Evolutionary conservation across 2,329 filamentous ascomycete species (phyloP), one percentile per base, ranked within the genome.

Genomic region (Botrytis medusae): DNA sequence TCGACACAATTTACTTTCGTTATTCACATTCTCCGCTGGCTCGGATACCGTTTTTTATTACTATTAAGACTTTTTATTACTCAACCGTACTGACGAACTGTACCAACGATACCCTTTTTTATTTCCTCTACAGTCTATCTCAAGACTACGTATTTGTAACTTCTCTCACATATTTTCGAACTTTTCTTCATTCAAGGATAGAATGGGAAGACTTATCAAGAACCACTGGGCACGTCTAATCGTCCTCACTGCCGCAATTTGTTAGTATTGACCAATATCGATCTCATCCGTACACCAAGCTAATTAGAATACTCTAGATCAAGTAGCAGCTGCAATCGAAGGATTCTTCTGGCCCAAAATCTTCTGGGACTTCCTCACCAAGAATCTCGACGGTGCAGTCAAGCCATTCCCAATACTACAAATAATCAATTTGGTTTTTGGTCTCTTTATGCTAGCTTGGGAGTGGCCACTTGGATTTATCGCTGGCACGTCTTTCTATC

Each of bases 261-360:
- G 84, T 86, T 83, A 48, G 85, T 78, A 64, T 68, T 69, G 74
- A 73, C 60, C 14, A n/a, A 20, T 22, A 4, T n/a, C 18, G 2
- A 32, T 74, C 60, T 59, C 18, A 59, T 29, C 29, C 51, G 44
- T 22, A 44, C 69, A 72, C 62, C 70, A 72, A 54, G 72, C 69
- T 75, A 71, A 74, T 29, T 63, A 3, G 61, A 51, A 68, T 42
- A 59, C n/a, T 46, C 14, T 80, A 97, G 94, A 97, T 83, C 96
- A 99, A 88, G 83, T 98, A 76, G 90, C 87, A 74, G 94, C 94
- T 74, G 91, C 92, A 25, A 84, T 99, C 73, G 89, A 97, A 84
- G 91, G 89, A 80, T 97, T 96, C 87, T 95, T 99, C 88, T 99
- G 95, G 94, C 96, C 96, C 77, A 99, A 99, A 83, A 92, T 99